Evolutionary conservation across 306 rosid genomes (phyloP).

Genomic region (Cucurbita argyrosperma): DNA sequence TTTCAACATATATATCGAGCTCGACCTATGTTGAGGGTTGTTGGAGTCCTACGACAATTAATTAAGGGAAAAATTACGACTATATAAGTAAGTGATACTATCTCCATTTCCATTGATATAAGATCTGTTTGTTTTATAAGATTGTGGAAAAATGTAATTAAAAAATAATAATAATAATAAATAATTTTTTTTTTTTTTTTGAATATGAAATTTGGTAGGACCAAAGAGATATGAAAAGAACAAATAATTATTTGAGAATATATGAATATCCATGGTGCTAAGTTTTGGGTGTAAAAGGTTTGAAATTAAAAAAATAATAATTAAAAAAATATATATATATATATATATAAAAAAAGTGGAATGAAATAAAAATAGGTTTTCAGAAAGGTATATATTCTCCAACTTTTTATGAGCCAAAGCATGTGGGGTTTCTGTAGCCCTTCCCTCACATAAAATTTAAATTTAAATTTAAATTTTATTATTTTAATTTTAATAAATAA

Average conservation of each 20-base stretch:
- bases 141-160: background rate
- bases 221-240: background rate
- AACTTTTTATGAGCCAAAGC: slow-evolving; percentile 2
- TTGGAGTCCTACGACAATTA: no score
- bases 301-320: background rate
- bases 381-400: slow-evolving; percentile 4
- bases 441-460: background rate
- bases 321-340: no score
- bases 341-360: background rate
- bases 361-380: background rate
- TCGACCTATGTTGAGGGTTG: no score
- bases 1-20: background rate
- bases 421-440: background rate
- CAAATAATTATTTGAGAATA: background rate
- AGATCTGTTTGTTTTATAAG: no score
- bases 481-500: no score
- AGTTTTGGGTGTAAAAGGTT: background rate
- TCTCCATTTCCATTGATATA: no score
- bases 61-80: no score
- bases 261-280: background rate
- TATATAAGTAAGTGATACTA: no score
- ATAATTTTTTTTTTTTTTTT: background rate
- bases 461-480: no score
- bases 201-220: background rate
- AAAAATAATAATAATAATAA: background rate